Conservation (phyloP, 2,329 filamentous ascomycete species). For the Trichoderma sp. region DNA sequence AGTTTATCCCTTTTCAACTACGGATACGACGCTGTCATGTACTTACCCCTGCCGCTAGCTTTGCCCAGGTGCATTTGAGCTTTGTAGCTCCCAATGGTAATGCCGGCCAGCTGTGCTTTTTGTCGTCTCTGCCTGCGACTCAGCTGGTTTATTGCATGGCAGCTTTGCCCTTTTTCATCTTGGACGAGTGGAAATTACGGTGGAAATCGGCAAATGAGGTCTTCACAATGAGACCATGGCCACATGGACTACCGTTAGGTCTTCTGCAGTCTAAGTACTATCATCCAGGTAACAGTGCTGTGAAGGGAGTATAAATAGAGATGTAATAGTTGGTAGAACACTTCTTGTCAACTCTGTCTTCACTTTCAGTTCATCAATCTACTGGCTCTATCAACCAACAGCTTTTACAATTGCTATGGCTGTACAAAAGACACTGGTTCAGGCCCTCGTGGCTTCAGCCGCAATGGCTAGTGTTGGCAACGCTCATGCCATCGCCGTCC, state of each 20-base stretch:
- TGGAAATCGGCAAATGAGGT: background rate
- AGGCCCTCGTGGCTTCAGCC: background rate
- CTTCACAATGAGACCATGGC: background rate
- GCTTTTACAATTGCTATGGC: background rate
- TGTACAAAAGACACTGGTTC: background rate
- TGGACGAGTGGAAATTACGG: background rate
- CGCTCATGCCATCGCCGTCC: background rate
- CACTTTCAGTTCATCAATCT: background rate
- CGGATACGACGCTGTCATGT: background rate
- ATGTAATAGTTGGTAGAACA: too few species aligned
- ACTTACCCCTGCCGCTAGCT: background rate
- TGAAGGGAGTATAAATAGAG: background rate
- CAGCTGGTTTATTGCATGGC: background rate
- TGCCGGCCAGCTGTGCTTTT: background rate
- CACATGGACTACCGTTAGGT: background rate
- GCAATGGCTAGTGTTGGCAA: background rate
- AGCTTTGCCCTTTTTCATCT: background rate
- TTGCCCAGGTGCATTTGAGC: background rate
- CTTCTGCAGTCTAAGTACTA: background rate
- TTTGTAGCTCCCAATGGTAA: background rate
- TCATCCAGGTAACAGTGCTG: background rate
- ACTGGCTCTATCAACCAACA: background rate
- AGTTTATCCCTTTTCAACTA: background rate
- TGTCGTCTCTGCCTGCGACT: background rate
- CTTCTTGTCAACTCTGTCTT: background rate